Conservation (phyloP, 73 alveolate species). For the Tetrahymena malaccensis region DNA sequence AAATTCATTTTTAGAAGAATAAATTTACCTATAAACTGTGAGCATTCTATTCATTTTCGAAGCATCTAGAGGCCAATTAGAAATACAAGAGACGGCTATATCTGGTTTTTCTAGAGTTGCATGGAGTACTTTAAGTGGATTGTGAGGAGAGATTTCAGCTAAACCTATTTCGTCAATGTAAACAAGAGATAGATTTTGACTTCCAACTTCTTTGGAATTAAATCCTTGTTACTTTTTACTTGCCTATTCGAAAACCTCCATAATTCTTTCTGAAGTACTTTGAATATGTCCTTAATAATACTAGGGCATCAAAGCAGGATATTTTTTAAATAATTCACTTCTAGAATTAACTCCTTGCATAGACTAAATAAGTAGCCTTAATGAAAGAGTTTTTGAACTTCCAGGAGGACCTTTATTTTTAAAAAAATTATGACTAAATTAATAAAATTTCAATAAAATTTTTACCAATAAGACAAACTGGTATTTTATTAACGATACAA, state of each 20-base stretch:
- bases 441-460: background rate
- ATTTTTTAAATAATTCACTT: conserved; percentile 28
- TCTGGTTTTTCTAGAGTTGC: conserved; percentile 44
- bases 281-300: conserved; percentile 63
- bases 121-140: conserved; percentile 53
- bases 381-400: conserved; percentile 62
- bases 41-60: conserved; percentile 51
- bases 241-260: conserved; percentile 55
- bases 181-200: conserved; percentile 34
- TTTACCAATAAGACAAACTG: conserved; percentile 58
- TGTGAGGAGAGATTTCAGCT: conserved; percentile 53
- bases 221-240: conserved; percentile 3
- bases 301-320: conserved; percentile 44
- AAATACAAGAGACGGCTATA: conserved; percentile 48
- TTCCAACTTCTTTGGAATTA: conserved; percentile 12
- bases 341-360: conserved; percentile 58
- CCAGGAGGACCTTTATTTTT: conserved; percentile 48
- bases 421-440: background rate
- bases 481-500: conserved; percentile 54
- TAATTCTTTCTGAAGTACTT: conserved; percentile 60
- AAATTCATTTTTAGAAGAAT: background rate
- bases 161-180: conserved; percentile 54
- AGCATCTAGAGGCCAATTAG: conserved; percentile 59
- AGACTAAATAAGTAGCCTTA: conserved; percentile 44
- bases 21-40: background rate